Evolutionary conservation across 78 protist genomes (phyloP).

Genomic region (Thecamonas trahens): DNA sequence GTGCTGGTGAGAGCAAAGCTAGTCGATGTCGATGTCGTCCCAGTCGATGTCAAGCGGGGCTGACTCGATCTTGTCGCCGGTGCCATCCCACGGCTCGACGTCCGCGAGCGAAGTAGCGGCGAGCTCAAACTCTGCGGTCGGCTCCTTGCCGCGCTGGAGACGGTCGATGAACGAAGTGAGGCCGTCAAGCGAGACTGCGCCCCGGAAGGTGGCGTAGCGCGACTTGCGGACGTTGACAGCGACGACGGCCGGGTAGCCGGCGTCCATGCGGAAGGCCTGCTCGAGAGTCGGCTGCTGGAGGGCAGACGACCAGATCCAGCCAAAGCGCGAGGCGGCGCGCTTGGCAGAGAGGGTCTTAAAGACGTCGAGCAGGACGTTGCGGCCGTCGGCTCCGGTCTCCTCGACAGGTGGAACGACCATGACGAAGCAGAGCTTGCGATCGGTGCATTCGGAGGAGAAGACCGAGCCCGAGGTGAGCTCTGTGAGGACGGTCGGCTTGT

Average conservation of each 20-base stretch:
- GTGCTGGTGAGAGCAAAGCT: not conserved
- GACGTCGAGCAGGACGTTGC: too few relatives aligned
- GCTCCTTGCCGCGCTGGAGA: constrained; percentile 17
- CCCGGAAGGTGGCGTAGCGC: constrained; percentile 2
- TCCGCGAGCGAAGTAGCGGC: not conserved
- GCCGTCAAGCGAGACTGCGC: constrained; percentile 2
- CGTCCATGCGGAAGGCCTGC: not conserved
- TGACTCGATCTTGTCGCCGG: not conserved
- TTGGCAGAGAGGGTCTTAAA: too few relatives aligned
- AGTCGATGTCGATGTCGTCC: not conserved
- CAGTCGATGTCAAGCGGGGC: not conserved
- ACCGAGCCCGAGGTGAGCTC: too few relatives aligned
- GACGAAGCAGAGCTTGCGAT: too few relatives aligned
- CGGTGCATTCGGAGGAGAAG: too few relatives aligned
- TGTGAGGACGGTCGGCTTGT: too few relatives aligned
- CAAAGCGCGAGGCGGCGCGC: too few relatives aligned
- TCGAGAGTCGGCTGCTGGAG: constrained; percentile 9
- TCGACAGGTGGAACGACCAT: too few relatives aligned
- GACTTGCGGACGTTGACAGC: constrained; percentile 19
- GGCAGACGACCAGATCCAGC: constrained; percentile 4
- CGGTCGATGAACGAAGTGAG: not conserved
- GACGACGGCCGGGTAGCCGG: constrained; percentile 20
- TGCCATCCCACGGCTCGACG: constrained; percentile 14
- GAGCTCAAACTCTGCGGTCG: not conserved
- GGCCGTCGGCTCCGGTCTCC: too few relatives aligned